Evolutionary conservation across 768 basidiomycete species (phyloP).

Genomic region (Suillus bovinus): DNA sequence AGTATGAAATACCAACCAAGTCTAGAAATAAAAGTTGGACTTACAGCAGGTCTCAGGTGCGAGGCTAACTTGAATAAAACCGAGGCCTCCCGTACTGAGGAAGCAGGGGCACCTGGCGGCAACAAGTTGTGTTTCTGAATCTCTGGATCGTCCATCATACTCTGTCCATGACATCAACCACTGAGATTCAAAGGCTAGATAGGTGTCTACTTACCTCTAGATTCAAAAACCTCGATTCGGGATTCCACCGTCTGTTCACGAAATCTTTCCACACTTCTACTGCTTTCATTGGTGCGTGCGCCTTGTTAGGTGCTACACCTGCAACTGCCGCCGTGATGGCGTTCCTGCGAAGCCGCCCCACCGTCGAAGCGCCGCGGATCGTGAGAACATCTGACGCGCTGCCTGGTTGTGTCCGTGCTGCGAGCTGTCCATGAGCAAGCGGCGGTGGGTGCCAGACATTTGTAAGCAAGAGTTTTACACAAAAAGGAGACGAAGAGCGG

Average conservation of each 20-base stretch:
- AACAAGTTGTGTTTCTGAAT: constrained; percentile 69
- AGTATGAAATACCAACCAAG: not conserved
- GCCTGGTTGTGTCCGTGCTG: constrained; percentile 39
- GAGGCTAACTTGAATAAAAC: constrained; percentile 90
- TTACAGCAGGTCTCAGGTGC: constrained; percentile 73
- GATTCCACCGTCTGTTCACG: constrained; percentile 71
- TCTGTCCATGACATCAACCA: constrained; percentile 42
- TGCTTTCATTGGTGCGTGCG: constrained; percentile 34
- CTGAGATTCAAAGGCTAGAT: not conserved
- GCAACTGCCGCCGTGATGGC: constrained; percentile 39
- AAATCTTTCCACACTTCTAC: constrained; percentile 78
- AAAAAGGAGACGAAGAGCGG: constrained; percentile 27
- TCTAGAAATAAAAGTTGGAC: constrained; percentile 14
- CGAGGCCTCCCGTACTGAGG: constrained; percentile 63
- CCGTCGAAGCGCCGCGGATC: constrained; percentile 65
- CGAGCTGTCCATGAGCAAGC: constrained; percentile 36
- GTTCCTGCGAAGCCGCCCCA: constrained; percentile 62
- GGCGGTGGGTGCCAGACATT: constrained; percentile 28
- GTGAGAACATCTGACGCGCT: constrained; percentile 52
- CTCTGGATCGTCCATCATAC: constrained; percentile 75
- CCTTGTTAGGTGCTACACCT: constrained; percentile 13
- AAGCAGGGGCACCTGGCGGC: constrained; percentile 68
- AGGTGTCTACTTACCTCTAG: constrained; percentile 65
- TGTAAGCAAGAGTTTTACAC: constrained; percentile 23
- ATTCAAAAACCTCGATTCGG: constrained; percentile 70